Evolutionary conservation across 805 yeast species (phyloP), one percentile per base, ranked within the genome.

Genomic region (Candida gorgasii): DNA sequence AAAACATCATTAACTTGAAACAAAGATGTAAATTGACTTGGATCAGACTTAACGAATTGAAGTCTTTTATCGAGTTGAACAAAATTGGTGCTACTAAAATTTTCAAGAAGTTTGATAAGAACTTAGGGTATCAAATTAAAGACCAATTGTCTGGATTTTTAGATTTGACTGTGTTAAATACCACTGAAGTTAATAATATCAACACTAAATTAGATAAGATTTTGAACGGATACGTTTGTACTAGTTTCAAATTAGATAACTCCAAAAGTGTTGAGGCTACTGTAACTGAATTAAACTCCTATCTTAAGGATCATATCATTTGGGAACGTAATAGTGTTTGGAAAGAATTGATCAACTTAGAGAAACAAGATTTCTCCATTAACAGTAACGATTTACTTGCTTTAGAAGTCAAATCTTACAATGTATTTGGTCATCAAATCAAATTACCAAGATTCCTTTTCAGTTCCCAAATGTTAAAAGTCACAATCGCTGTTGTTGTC

Each of bases 291-390:
- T 62, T 78, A 43, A 69, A 72, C 49, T 65, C 78, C 3, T 76
- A 76, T 49, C 65, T 92, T 49, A 75, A 97, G 49, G 99, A 92
- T 55, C 95, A 92, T 61, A 86, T 92, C 26, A 96, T 90, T 14
- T 92, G 97, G 95, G 98, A 92, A 65, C 78, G 99, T 62, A 89
- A 89, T 61, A 92, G 97, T 0, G 97, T 92, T 20, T 92, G 99
- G 99, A 83, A 93, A 59, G 97, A 92, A 62, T 83, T 92, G 84
- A 84, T 92, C 59, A 92, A 93, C 16, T 65, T 90, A 53, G 67
- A 63, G 44, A 47, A 61, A 16, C 63, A 62, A 47, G 59, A 61
- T 44, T 53, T 64, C 44, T 51, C 61, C 39, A 36, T 62, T 15
- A 49, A 44, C 28, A 36, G 48, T 8, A 46, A 47, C 20, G 37